phyloP scores from a whole-genome alignment of 2,329 filamentous ascomycete genomes.

The Leptographium radiaticola region DNA sequence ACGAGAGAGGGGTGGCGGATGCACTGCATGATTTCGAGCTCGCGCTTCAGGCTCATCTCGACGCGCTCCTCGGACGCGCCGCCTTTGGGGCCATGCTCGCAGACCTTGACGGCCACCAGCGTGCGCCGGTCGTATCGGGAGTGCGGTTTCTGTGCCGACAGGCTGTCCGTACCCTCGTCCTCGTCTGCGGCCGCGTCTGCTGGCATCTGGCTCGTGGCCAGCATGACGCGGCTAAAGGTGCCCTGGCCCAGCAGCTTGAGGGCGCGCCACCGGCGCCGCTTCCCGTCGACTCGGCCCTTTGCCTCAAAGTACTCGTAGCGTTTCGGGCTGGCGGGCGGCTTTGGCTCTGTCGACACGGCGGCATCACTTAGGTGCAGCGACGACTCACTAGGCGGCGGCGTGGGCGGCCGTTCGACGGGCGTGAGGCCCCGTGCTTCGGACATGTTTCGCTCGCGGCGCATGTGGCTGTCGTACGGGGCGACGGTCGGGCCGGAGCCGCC shows the following conservation, averaged over 20 bases:
- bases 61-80: slow-evolving; percentile 87
- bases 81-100: slow-evolving; percentile 86
- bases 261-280: slow-evolving; percentile 65
- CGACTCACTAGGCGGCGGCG: slow-evolving; percentile 70
- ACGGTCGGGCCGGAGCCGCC: slow-evolving; percentile 12
- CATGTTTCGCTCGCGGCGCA: slow-evolving; percentile 67
- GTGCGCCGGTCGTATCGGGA: slow-evolving; percentile 52
- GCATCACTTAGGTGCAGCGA: slow-evolving; percentile 31
- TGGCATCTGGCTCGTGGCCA: slow-evolving; percentile 67
- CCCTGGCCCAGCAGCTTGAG: slow-evolving; percentile 77
- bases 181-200: slow-evolving; percentile 32
- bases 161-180: slow-evolving; percentile 21
- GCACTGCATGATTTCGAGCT: slow-evolving; percentile 83
- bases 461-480: slow-evolving; percentile 20
- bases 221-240: slow-evolving; percentile 87
- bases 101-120: slow-evolving; percentile 87
- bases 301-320: slow-evolving; percentile 57
- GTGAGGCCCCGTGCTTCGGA: slow-evolving; percentile 66
- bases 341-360: slow-evolving; percentile 27
- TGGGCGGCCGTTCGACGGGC: slow-evolving; percentile 52
- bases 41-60: slow-evolving; percentile 84
- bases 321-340: slow-evolving; percentile 23
- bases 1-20: slow-evolving; percentile 84
- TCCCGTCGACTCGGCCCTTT: slow-evolving; percentile 50
- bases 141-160: slow-evolving; percentile 16